phyloP scores from a whole-genome alignment of 306 rosid genomes.

The Rosa lucieae region DNA sequence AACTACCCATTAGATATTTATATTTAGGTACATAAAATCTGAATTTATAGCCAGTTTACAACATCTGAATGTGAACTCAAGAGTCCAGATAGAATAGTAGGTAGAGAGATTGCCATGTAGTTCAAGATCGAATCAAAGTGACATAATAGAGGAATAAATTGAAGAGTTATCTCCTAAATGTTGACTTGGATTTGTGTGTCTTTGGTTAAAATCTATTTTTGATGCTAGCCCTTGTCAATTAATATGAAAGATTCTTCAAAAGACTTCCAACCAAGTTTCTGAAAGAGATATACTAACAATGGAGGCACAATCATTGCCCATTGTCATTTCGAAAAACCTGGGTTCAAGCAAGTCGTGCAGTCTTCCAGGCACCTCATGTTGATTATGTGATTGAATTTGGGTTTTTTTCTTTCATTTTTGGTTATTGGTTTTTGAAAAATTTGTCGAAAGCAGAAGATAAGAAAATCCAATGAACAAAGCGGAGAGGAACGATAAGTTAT shows the following conservation, averaged over 20 bases:
- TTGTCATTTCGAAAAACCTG: slow-evolving; percentile 3
- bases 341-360: neutral
- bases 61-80: neutral
- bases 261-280: neutral
- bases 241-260: neutral
- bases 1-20: neutral
- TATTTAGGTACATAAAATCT: neutral
- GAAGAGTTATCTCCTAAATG: neutral
- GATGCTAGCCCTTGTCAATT: neutral
- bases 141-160: neutral
- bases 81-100: neutral
- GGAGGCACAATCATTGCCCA: neutral
- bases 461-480: neutral
- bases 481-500: neutral
- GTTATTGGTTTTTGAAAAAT: no score
- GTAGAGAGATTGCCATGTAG: neutral
- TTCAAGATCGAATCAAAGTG: neutral
- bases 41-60: neutral
- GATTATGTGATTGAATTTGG: neutral
- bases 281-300: no score
- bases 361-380: neutral
- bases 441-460: neutral
- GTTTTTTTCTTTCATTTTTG: neutral
- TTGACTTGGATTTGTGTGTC: neutral
- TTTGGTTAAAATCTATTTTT: neutral